Evolutionary conservation across 2,329 filamentous ascomycete genomes (phyloP).

Genomic region (Fusarium begoniae): DNA sequence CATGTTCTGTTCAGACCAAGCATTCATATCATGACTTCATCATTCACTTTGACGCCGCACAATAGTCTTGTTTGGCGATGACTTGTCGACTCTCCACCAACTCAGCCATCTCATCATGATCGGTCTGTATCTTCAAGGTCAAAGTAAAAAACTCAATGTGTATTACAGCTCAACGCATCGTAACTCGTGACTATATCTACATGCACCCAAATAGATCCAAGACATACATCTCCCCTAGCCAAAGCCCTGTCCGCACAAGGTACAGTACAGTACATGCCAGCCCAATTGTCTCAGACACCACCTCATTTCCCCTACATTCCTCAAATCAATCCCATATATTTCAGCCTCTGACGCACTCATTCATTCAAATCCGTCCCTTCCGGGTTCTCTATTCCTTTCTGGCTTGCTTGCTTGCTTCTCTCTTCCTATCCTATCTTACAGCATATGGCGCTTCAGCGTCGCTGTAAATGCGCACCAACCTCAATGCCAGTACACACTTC

Average conservation of each 20-base stretch:
- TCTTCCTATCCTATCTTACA: constrained; percentile 29
- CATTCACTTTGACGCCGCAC: background rate
- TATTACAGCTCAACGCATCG: background rate
- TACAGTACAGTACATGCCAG: constrained; percentile 1
- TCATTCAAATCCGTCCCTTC: constrained; percentile 30
- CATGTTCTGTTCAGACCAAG: no score
- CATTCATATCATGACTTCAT: background rate
- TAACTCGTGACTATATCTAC: background rate
- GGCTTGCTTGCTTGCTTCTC: background rate
- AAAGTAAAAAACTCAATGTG: background rate
- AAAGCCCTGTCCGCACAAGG: background rate
- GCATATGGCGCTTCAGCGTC: constrained; percentile 14
- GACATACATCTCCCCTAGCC: constrained; percentile 5
- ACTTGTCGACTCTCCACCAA: background rate
- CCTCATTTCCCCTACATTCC: constrained; percentile 31
- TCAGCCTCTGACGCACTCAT: constrained; percentile 4
- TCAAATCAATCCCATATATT: constrained; percentile 8
- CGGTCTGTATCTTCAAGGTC: background rate
- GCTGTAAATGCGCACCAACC: constrained; percentile 29
- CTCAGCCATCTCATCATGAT: background rate
- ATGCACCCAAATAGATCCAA: constrained; percentile 3
- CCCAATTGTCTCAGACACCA: constrained; percentile 20
- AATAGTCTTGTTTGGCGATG: background rate
- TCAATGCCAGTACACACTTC: background rate
- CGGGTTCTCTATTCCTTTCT: constrained; percentile 29